Conservation (phyloP, 257 asterid genomes). For the Gentiana dahurica region DNA sequence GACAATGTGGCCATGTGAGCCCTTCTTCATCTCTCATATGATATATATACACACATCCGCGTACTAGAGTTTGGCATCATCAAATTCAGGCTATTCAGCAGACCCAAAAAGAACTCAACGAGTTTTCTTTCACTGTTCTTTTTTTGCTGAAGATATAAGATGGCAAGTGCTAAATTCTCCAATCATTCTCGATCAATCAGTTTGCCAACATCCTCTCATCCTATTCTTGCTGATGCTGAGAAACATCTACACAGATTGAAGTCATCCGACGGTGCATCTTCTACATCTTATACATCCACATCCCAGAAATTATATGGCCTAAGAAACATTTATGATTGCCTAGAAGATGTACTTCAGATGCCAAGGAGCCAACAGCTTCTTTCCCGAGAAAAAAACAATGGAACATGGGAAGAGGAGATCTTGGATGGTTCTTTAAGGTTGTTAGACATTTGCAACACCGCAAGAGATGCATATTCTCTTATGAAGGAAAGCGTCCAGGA, state of each 20-base stretch:
- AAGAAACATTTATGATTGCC: too few relatives aligned
- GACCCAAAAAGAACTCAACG: constrained; percentile 22
- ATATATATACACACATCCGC: too few relatives aligned
- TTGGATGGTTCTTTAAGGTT: constrained; percentile 17
- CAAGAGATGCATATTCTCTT: constrained; percentile 11
- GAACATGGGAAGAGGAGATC: constrained; percentile 13
- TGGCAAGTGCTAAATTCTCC: too few relatives aligned
- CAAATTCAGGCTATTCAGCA: too few relatives aligned
- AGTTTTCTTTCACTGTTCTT: too few relatives aligned
- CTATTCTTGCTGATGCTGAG: constrained; percentile 12
- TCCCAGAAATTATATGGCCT: constrained; percentile 27
- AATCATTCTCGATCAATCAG: constrained; percentile 32
- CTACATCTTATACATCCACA: constrained; percentile 16
- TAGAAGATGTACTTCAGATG: constrained; percentile 13
- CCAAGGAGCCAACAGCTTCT: constrained; percentile 25
- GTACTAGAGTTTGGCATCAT: too few relatives aligned
- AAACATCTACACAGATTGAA: constrained; percentile 19
- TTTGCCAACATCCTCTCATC: constrained; percentile 30
- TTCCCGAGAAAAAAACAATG: constrained; percentile 5
- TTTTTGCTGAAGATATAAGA: too few relatives aligned
- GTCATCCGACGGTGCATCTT: constrained; percentile 12
- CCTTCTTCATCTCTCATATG: not conserved
- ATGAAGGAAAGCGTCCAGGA: constrained; percentile 23
- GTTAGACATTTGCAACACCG: constrained; percentile 16
- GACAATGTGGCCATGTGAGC: not conserved